Evolutionary conservation across 176 grass and related monocot genomes (phyloP).

Genomic region (Areca catechu): DNA sequence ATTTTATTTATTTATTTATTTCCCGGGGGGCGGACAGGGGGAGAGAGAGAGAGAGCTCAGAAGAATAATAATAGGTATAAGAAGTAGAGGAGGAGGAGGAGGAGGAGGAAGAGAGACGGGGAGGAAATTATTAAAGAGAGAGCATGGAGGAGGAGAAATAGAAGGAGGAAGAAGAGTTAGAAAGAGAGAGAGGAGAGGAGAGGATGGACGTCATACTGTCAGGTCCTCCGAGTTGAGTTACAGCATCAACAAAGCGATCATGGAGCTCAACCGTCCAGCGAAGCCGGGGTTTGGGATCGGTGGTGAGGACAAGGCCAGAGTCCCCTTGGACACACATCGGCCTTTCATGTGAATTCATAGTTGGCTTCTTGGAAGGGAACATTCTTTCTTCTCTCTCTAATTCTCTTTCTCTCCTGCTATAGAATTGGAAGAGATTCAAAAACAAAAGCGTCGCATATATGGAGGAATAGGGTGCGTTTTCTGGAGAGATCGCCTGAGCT

Average conservation of each 20-base stretch:
- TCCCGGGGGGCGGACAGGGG: no score
- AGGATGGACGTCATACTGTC: constrained; percentile 43
- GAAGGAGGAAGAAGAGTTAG: constrained; percentile 3
- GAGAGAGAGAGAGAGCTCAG: no score
- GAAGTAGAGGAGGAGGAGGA: no score
- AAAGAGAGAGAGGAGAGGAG: background rate
- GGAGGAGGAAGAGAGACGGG: no score
- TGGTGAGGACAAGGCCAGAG: constrained; percentile 95
- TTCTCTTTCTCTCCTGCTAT: constrained; percentile 40
- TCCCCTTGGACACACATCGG: constrained; percentile 70
- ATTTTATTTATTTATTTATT: no score
- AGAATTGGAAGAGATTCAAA: constrained; percentile 90
- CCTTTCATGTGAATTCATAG: constrained; percentile 56
- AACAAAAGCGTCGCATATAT: constrained; percentile 35
- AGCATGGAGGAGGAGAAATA: background rate
- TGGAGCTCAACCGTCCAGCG: constrained; percentile 94
- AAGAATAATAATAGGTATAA: no score
- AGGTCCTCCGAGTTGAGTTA: constrained; percentile 84
- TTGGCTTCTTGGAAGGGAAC: constrained; percentile 90
- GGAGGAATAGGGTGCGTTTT: constrained; percentile 90
- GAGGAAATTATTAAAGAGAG: no score
- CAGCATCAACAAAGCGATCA: constrained; percentile 88
- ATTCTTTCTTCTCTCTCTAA: constrained; percentile 45
- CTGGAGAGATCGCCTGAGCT: constrained; percentile 11
- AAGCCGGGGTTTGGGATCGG: constrained; percentile 94